Evolutionary conservation across 2,329 filamentous ascomycete species (phyloP).

Genomic region (Mycogone perniciosa): DNA sequence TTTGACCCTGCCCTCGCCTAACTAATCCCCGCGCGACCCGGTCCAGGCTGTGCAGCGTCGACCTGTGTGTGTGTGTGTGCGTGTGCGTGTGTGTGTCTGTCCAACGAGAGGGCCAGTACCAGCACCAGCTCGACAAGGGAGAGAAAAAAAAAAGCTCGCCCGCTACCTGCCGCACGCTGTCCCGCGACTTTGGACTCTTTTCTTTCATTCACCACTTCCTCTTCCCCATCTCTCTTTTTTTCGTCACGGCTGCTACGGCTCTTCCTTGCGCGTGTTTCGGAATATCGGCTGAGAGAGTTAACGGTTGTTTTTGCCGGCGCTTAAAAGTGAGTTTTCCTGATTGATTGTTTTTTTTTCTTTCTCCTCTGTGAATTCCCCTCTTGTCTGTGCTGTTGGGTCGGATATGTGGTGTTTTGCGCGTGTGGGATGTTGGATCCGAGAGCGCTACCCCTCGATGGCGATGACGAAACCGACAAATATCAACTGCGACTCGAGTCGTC

Average conservation of each 20-base stretch:
- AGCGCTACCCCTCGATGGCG: slow-evolving; percentile 14
- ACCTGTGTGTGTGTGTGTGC: slow-evolving; percentile 1
- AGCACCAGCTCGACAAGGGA: slow-evolving; percentile 27
- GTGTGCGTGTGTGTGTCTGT: slow-evolving; percentile 12
- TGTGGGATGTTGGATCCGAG: slow-evolving; percentile 9
- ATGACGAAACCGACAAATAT: slow-evolving; percentile 9
- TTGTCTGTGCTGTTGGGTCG: slow-evolving; percentile 16
- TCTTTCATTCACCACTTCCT: slow-evolving; percentile 20
- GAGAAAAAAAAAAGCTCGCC: slow-evolving; percentile 31
- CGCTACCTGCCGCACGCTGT: slow-evolving; percentile 29
- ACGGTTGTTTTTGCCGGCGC: slow-evolving; percentile 44
- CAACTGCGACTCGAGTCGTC: not conserved
- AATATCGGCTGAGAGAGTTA: slow-evolving; percentile 37
- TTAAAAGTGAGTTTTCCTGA: slow-evolving; percentile 43
- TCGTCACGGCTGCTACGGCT: slow-evolving; percentile 37
- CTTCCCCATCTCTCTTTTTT: slow-evolving; percentile 29
- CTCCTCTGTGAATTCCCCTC: slow-evolving; percentile 18
- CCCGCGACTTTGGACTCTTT: slow-evolving; percentile 24
- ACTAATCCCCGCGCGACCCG: slow-evolving; percentile 20
- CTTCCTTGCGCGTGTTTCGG: slow-evolving; percentile 43
- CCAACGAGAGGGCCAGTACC: slow-evolving; percentile 16
- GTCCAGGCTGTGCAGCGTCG: slow-evolving; percentile 19
- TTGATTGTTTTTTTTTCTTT: slow-evolving; percentile 13
- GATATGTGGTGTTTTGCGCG: slow-evolving; percentile 10
- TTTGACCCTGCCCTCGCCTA: slow-evolving; percentile 27